Conservation (phyloP, 2,329 filamentous ascomycete species). For the Penicillium brasilianum region DNA sequence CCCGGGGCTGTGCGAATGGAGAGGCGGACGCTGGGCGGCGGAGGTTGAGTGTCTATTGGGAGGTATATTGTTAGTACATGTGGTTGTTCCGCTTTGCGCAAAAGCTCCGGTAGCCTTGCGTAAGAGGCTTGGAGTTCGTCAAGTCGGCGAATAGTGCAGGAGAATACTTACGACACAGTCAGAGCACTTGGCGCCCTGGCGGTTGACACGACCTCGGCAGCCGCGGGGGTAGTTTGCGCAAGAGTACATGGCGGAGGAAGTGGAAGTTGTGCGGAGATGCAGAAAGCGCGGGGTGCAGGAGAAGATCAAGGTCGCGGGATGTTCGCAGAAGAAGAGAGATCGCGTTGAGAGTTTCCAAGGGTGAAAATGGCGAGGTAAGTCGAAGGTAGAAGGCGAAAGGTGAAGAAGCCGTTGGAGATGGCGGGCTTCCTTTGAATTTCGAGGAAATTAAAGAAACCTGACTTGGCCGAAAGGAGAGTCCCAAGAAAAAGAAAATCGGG, state of each 20-base stretch:
- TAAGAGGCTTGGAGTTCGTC: background rate
- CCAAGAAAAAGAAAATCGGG: slow-evolving; percentile 11
- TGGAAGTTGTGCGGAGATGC: background rate
- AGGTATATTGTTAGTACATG: slow-evolving; percentile 25
- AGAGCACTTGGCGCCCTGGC: slow-evolving; percentile 48
- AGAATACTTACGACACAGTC: slow-evolving; percentile 51
- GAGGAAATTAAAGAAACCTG: slow-evolving; percentile 9
- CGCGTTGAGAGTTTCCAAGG: background rate
- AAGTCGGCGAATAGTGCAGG: background rate
- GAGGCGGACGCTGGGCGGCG: slow-evolving; percentile 46
- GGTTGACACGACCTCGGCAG: slow-evolving; percentile 53
- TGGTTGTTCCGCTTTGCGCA: background rate
- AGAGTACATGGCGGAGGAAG: slow-evolving; percentile 49
- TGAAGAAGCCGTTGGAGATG: background rate
- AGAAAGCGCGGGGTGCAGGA: slow-evolving; percentile 2
- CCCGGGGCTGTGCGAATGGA: slow-evolving; percentile 47
- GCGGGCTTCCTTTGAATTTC: slow-evolving; percentile 8
- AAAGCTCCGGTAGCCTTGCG: background rate
- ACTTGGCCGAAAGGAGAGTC: background rate
- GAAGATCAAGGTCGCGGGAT: background rate
- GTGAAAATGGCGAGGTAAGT: background rate
- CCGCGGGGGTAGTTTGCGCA: slow-evolving; percentile 55
- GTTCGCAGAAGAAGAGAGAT: background rate
- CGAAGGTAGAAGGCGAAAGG: no score
- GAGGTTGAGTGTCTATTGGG: slow-evolving; percentile 42